These are phyloP conservation scores for Apiospora sp. DNA, from an alignment of 2,329 filamentous ascomycete species.

Conservation along the genomic window DNA sequence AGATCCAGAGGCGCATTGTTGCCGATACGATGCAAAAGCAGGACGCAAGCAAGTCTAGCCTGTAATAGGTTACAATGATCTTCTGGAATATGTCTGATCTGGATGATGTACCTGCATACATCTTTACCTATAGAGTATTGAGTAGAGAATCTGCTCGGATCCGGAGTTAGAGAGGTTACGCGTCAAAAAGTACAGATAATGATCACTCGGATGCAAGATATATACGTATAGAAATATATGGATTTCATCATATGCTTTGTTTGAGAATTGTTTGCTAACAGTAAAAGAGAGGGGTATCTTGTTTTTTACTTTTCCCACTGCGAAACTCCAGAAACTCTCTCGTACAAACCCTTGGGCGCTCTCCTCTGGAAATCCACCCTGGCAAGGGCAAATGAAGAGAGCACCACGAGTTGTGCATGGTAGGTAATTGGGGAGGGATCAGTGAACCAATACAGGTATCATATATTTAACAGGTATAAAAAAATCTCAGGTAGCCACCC, in stretches of 20 bases:
- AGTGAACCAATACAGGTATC: not conserved
- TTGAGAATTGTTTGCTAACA: not conserved
- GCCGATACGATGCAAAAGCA: constrained; percentile 84
- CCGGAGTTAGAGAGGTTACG: not conserved
- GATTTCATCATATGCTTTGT: not conserved
- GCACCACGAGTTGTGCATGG: not conserved
- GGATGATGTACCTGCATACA: not conserved
- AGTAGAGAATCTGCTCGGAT: not conserved
- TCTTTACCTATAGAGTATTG: not conserved
- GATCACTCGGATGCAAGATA: not conserved
- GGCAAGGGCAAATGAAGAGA: not conserved
- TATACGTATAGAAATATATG: not conserved
- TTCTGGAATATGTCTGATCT: not conserved
- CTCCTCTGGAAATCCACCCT: not conserved
- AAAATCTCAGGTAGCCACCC: not conserved
- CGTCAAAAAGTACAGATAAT: not conserved
- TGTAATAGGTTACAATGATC: constrained; percentile 46
- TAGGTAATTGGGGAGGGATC: not conserved
- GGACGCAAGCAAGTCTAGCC: constrained; percentile 55
- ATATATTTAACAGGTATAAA: not conserved
- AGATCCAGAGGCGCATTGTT: constrained; percentile 87
- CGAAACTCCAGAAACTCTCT: constrained; percentile 14
- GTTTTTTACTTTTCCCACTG: not conserved
- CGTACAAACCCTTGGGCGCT: not conserved
- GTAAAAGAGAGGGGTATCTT: constrained; percentile 5